These are phyloP conservation scores for Urostyla sp. DNA, from an alignment of 73 alveolate species.

Conservation along the genomic window DNA sequence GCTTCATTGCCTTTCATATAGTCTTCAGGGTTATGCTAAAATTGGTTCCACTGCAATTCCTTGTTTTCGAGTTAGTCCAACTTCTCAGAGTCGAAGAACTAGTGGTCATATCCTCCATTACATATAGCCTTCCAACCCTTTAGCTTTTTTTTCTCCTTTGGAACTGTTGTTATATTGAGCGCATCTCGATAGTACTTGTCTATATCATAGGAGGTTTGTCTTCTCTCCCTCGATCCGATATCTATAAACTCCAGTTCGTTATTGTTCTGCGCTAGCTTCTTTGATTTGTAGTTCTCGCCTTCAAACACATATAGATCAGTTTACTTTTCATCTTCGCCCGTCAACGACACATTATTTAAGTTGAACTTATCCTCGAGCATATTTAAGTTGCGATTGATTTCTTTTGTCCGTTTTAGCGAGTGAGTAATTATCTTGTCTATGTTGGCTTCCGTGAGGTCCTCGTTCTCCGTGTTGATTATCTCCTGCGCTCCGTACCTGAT, in stretches of 20 bases:
- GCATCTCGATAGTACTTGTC: conserved; percentile 80
- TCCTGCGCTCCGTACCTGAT: conserved; percentile 77
- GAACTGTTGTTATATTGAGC: conserved; percentile 36
- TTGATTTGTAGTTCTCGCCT: conserved; percentile 70
- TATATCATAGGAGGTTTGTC: conserved; percentile 78
- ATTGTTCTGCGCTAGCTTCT: conserved; percentile 13
- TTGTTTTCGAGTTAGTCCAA: conserved; percentile 85
- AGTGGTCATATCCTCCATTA: conserved; percentile 90
- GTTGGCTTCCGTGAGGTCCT: conserved; percentile 65
- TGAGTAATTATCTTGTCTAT: conserved; percentile 91
- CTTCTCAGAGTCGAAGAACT: conserved; percentile 85
- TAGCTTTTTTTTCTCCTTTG: conserved; percentile 83
- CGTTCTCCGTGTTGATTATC: conserved; percentile 53
- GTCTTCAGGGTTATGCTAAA: conserved; percentile 74
- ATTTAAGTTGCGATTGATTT: conserved; percentile 81
- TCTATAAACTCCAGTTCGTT: conserved; percentile 35
- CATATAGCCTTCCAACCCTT: conserved; percentile 90
- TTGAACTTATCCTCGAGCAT: conserved; percentile 89
- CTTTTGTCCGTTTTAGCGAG: conserved; percentile 86
- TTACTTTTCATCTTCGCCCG: conserved; percentile 65
- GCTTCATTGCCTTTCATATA: not conserved
- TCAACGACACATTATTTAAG: conserved; percentile 81
- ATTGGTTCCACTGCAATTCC: conserved; percentile 81
- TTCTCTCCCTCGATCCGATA: conserved; percentile 80
- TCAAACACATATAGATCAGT: conserved; percentile 67